These are phyloP conservation scores for Fusarium sp. DNA, from an alignment of 2,329 filamentous ascomycete genomes.

Conservation along the genomic window DNA sequence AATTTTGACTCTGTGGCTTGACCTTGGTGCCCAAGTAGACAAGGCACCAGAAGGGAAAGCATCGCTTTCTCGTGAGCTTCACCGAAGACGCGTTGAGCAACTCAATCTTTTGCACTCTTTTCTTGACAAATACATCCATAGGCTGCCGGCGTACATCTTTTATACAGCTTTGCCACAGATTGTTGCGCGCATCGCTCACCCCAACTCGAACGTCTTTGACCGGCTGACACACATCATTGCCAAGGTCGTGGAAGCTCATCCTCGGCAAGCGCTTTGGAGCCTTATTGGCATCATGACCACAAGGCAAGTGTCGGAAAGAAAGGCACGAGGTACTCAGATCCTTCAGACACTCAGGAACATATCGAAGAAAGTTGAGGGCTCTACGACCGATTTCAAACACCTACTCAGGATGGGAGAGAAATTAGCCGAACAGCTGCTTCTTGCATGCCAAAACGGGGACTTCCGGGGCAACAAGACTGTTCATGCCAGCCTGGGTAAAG, in stretches of 20 bases:
- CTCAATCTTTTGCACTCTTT: conserved; percentile 77
- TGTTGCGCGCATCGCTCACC: conserved; percentile 93
- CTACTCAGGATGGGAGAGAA: conserved; percentile 83
- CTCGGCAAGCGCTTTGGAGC: conserved; percentile 91
- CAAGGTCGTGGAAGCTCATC: conserved; percentile 87
- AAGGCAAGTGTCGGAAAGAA: conserved; percentile 73
- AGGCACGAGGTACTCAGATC: conserved; percentile 61
- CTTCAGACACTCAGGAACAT: conserved; percentile 58
- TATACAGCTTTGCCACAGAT: conserved; percentile 90
- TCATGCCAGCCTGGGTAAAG: conserved; percentile 76
- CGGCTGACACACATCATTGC: conserved; percentile 81
- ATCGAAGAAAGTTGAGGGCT: conserved; percentile 61
- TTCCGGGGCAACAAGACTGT: conserved; percentile 75
- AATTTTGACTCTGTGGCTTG: conserved; percentile 92
- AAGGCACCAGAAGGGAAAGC: conserved; percentile 66
- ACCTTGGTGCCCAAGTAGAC: conserved; percentile 81
- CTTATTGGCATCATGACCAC: conserved; percentile 88
- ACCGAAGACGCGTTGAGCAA: conserved; percentile 67
- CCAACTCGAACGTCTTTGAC: conserved; percentile 79
- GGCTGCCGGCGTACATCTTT: conserved; percentile 79
- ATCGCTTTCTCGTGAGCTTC: conserved; percentile 61
- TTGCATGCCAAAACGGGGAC: conserved; percentile 79
- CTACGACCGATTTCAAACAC: conserved; percentile 69
- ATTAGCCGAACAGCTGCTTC: conserved; percentile 81
- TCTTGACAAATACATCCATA: conserved; percentile 79